Base-by-base conservation (phyloP, 78 protist species). In the Dictyostelium brefeldianum region DNA sequence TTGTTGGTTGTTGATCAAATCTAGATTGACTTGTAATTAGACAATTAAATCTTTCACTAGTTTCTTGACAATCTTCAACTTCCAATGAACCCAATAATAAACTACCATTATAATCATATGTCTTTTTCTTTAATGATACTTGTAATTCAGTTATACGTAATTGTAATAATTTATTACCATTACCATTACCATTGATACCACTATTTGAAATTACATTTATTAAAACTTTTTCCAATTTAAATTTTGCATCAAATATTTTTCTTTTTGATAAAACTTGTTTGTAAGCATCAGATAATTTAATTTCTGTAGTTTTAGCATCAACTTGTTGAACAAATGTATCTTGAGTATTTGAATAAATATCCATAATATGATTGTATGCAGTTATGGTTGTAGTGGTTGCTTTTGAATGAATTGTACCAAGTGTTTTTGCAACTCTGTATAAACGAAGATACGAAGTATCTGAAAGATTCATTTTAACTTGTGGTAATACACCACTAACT, bases 231-330 rank as follows among this genome's bases (percentile, higher is more conserved):
- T 87, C 74, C 6, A 87, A 74, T 47, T 67, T 87, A 36, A 87
- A 87, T 3, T 64, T 75, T 47, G 83, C 93, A 62, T 87, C 93
- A 53, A 87, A 87, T 5, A 87, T 22, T 69, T 87, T 87, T 29
- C 93, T 25, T 29, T 65, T 56, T 1, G 74, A 20, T 17, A 87
- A 43, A 2, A 87, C 93, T 18, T 77, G 93, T 27, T 70, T 64
- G 51, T 87, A 87, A 4, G 83, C 79, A 5, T 87, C 85, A 5
- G 93, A 87, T 9, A 87, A 70, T 29, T 87, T 74, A 57, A 87
- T 77, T 15, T 87, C 93, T 20, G 70, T 50, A 3, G 64, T 59
- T 46, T 53, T 77, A 27, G 80, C 85, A 17, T 87, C 93, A 48
- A 77, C 84, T 17, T 67, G 75, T 67, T 67, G 75, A 7, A 77